Percentiles rank a stretch among this genome's conserved stretches.
These are phyloP conservation scores for Sporothrix globosa DNA, from an alignment of 2,329 filamentous ascomycete species.

Conservation along the genomic window DNA sequence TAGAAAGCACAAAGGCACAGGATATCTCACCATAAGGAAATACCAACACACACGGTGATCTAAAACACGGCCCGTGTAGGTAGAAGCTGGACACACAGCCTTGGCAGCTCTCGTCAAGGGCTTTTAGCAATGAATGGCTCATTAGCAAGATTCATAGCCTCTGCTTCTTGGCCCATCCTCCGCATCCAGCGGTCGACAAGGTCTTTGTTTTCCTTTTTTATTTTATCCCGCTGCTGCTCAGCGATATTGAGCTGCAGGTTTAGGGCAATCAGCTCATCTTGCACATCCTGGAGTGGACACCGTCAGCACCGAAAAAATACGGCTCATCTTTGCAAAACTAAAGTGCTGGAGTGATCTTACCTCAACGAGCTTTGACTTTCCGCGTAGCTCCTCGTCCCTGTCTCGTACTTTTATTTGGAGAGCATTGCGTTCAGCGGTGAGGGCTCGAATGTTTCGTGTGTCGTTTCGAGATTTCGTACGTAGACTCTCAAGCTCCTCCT, in stretches of 20 bases:
- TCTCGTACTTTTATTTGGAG: slow-evolving; percentile 73
- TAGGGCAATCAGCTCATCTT: slow-evolving; percentile 88
- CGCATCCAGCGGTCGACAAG: slow-evolving; percentile 91
- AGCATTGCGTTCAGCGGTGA: slow-evolving; percentile 64
- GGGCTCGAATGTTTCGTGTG: slow-evolving; percentile 59
- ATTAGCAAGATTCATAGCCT: slow-evolving; percentile 76
- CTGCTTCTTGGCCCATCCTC: slow-evolving; percentile 81
- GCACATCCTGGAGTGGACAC: slow-evolving; percentile 63
- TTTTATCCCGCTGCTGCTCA: slow-evolving; percentile 71
- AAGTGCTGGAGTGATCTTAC: slow-evolving; percentile 44
- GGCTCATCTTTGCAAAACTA: background rate
- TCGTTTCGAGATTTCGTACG: slow-evolving; percentile 64
- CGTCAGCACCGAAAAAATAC: background rate
- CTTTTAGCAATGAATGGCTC: slow-evolving; percentile 46
- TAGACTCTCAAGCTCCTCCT: slow-evolving; percentile 63
- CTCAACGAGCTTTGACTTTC: slow-evolving; percentile 81
- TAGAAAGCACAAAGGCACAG: background rate
- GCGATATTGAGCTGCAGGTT: slow-evolving; percentile 87
- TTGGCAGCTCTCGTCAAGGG: slow-evolving; percentile 19
- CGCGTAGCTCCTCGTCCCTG: slow-evolving; percentile 80
- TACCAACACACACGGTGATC: background rate
- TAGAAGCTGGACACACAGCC: background rate
- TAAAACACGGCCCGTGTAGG: background rate
- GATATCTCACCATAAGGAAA: slow-evolving; percentile 6
- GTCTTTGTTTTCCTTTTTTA: slow-evolving; percentile 83